Conservation (phyloP, 495 filamentous ascomycete genomes). For the Elasticomyces elasticus region DNA sequence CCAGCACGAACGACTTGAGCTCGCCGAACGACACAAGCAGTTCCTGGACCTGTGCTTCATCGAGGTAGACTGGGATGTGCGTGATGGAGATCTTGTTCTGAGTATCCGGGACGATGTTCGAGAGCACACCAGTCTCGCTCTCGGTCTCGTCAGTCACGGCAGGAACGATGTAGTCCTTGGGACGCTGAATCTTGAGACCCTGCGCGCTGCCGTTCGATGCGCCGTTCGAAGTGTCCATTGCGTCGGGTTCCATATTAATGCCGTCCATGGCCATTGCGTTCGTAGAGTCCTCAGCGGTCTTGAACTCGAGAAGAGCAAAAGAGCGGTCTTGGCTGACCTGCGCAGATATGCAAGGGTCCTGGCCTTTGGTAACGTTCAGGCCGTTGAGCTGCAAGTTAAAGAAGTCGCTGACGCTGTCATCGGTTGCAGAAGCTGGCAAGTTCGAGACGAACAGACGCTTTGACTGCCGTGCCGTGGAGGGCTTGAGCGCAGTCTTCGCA, state of each 20-base stretch:
- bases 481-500: constrained; percentile 72
- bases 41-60: constrained; percentile 83
- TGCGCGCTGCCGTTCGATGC: constrained; percentile 42
- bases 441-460: constrained; percentile 86
- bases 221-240: constrained; percentile 41
- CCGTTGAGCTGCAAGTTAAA: constrained; percentile 96
- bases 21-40: constrained; percentile 82
- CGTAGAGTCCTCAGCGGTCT: constrained; percentile 75
- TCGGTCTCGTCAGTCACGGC: constrained; percentile 64
- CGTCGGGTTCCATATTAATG: constrained; percentile 67
- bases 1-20: constrained; percentile 83
- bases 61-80: constrained; percentile 77
- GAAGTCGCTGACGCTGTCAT: constrained; percentile 67
- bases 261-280: constrained; percentile 85
- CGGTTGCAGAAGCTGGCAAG: constrained; percentile 55
- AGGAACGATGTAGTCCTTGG: constrained; percentile 96
- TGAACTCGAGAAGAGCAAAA: constrained; percentile 88
- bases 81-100: constrained; percentile 90
- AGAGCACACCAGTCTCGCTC: constrained; percentile 66
- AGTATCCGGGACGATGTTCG: constrained; percentile 76
- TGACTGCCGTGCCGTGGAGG: constrained; percentile 82
- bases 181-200: constrained; percentile 75
- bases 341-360: constrained; percentile 78
- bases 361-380: constrained; percentile 73
- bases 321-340: constrained; percentile 66